Conservation (phyloP, 257 asterid species). For the Fraxinus cuspidata region DNA sequence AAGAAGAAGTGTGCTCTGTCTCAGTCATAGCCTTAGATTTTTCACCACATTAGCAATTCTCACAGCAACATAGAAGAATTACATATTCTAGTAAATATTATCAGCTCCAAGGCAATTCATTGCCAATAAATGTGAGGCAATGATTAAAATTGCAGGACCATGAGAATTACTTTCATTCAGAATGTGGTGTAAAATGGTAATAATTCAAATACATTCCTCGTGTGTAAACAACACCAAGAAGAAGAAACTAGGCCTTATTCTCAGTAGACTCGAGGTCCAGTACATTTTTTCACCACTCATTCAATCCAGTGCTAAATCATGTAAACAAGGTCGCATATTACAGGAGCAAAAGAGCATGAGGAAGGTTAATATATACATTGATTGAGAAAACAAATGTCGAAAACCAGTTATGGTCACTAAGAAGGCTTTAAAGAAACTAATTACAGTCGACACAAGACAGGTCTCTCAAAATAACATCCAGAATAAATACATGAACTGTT, state of each 20-base stretch:
- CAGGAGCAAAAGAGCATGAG: conserved; percentile 24
- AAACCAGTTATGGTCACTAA: conserved; percentile 39
- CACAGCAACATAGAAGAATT: conserved; percentile 1
- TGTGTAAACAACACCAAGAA: conserved; percentile 1
- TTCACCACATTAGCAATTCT: conserved; percentile 7
- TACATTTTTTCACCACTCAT: background rate
- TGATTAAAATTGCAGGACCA: conserved; percentile 19
- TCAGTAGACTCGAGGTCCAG: background rate
- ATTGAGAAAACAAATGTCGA: conserved; percentile 28
- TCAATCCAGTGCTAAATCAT: background rate
- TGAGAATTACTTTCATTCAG: conserved; percentile 13
- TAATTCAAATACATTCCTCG: conserved; percentile 20
- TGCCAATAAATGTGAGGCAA: conserved; percentile 10
- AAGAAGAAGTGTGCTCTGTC: background rate
- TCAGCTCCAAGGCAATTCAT: conserved; percentile 16
- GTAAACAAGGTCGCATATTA: conserved; percentile 18
- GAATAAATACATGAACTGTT: conserved; percentile 54
- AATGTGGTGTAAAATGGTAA: conserved; percentile 19
- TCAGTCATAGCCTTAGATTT: background rate
- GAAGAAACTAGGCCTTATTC: background rate
- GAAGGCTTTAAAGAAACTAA: conserved; percentile 27
- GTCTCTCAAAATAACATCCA: conserved; percentile 44
- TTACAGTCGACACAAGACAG: conserved; percentile 53
- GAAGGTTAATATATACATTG: conserved; percentile 42
- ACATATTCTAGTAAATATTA: conserved; percentile 18